Base-by-base conservation (phyloP, 495 filamentous ascomycete species). In the Penicillium canariense region DNA sequence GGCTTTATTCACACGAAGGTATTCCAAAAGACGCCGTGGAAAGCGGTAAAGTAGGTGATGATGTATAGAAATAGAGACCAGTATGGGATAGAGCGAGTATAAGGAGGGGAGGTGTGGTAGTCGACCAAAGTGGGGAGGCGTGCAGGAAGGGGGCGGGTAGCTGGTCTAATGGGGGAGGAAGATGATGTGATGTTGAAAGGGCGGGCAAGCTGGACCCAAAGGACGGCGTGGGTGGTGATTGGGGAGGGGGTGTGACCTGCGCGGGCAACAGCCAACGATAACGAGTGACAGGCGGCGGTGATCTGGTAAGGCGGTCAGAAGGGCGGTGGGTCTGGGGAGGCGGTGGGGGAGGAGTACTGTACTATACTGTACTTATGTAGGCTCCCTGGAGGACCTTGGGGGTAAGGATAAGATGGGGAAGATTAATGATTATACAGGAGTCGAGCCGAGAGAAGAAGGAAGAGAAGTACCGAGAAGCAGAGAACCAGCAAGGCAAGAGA, bases 101-200 rank as follows among this genome's bases (percentile, higher is more conserved):
- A 57, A 43, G 38, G 22, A 34, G 27, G 35, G 26, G 12, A n/a
- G 34, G n/a, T 14, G 5, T 1, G 40, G 10, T 26, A 32, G 48
- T 32, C 45, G 59, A 35, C 48, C 52, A 56, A 54, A 55, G 49
- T 35, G 25, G 43, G 43, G 8, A 46, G 18, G 15, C 26, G 27
- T 46, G 43, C 23, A 31, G 43, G 43, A 46, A 30, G 43, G 25
- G 43, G 7, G 43, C 40, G 55, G 55, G 56, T 46, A 28, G 36
- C 45, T 31, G 46, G 56, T 26, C 57, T 62, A 65, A 65, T 61
- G 56, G 40, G 49, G 39, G 44, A 45, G 52, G 42, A 52, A 47
- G 65, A 71, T 73, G 68, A 73, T 68, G 70, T 71, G 68, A 70
- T 73, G 63, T 32, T 47, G 57, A 48, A 48, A 52, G 56, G 44